These are phyloP conservation scores for Ganoderma lucidum DNA, from an alignment of 1,284 basidiomycete species.

Conservation along the genomic window DNA sequence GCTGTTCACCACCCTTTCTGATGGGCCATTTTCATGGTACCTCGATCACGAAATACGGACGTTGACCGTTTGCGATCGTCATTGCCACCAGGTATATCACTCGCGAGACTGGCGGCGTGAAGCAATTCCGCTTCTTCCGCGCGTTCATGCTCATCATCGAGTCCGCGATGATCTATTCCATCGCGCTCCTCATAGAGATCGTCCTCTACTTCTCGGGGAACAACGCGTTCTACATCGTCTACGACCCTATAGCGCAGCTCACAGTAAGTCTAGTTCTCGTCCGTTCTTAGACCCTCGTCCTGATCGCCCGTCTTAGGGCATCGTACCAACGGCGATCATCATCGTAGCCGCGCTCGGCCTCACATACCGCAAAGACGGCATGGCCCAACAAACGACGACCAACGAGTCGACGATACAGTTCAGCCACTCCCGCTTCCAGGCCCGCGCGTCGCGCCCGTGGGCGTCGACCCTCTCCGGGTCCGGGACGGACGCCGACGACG, in stretches of 20 bases:
- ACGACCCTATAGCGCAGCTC: slow-evolving; percentile 50
- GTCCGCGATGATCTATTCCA: slow-evolving; percentile 49
- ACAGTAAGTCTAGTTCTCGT: slow-evolving; percentile 39
- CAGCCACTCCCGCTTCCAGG: not conserved
- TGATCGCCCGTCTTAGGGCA: slow-evolving; percentile 30
- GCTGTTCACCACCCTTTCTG: too few species aligned
- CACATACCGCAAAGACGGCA: slow-evolving; percentile 39
- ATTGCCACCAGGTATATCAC: slow-evolving; percentile 41
- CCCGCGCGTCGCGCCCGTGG: not conserved
- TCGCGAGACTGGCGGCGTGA: slow-evolving; percentile 24
- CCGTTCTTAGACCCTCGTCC: too few species aligned
- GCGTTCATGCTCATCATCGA: slow-evolving; percentile 48
- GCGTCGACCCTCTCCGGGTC: not conserved
- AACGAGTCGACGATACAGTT: not conserved
- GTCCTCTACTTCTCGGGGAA: slow-evolving; percentile 46
- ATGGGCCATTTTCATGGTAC: too few species aligned
- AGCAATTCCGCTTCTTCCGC: slow-evolving; percentile 42
- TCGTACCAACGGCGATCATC: slow-evolving; percentile 45
- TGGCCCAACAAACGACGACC: not conserved
- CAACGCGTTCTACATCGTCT: slow-evolving; percentile 51
- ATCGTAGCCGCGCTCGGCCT: slow-evolving; percentile 43
- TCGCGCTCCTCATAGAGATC: slow-evolving; percentile 48
- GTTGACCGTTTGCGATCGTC: not conserved
- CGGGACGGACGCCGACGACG: slow-evolving; percentile 1
- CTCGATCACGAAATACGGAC: too few species aligned